Conservation (phyloP, 2,329 filamentous ascomycete genomes). For the Volutella citrinella region DNA sequence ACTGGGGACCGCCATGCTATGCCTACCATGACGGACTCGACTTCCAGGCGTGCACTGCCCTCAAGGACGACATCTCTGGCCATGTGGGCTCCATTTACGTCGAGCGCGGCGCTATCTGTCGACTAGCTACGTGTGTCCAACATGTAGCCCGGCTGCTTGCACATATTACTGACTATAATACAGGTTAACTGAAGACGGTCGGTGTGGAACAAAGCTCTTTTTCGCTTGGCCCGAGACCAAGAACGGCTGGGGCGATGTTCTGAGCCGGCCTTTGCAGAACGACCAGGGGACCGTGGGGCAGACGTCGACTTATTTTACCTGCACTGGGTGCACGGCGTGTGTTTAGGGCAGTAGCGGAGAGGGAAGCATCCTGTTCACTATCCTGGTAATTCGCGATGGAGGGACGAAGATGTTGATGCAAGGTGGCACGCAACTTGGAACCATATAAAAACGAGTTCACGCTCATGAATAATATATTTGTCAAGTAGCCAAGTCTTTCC, state of each 20-base stretch:
- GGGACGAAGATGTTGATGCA: no score
- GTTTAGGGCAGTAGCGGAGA: conserved; percentile 6
- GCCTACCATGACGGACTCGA: conserved; percentile 19
- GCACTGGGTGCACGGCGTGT: conserved; percentile 22
- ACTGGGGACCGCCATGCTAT: conserved; percentile 23
- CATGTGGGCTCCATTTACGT: conserved; percentile 24
- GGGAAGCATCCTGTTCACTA: no score
- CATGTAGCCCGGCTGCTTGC: no score
- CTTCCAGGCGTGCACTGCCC: no score
- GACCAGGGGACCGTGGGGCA: conserved; percentile 12
- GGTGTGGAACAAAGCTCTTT: conserved; percentile 16
- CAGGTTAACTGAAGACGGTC: conserved; percentile 9
- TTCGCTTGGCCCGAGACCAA: conserved; percentile 25
- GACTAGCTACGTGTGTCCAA: conserved; percentile 20
- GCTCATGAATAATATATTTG: no score
- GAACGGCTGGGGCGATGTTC: conserved; percentile 17
- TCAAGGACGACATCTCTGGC: conserved; percentile 15
- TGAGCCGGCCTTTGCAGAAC: conserved; percentile 13
- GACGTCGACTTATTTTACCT: conserved; percentile 24
- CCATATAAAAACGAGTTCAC: no score
- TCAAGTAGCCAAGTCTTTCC: no score
- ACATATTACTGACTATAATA: no score
- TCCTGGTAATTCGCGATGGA: no score
- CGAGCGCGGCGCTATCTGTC: conserved; percentile 22
- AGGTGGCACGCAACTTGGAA: no score